These are phyloP conservation scores for Ogataea kodamae DNA, from an alignment of 805 yeast species.

Conservation along the genomic window DNA sequence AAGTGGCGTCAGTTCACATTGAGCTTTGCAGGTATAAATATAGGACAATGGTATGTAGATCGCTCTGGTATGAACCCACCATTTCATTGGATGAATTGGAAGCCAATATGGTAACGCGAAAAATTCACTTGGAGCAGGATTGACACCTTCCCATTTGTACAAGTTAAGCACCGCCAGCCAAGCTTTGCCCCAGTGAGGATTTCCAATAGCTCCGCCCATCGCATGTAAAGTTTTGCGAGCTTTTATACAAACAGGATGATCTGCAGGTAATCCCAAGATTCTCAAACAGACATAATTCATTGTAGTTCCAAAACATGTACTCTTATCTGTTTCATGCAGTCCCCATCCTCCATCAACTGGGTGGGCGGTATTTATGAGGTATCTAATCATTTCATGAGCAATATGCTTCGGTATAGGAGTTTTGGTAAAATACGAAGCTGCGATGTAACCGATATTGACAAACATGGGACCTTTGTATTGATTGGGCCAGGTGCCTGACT, in stretches of 20 bases:
- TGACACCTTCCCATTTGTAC: constrained; percentile 94
- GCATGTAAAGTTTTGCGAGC: constrained; percentile 68
- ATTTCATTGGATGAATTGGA: constrained; percentile 89
- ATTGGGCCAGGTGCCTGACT: constrained; percentile 83
- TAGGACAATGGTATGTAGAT: constrained; percentile 87
- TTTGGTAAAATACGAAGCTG: constrained; percentile 65
- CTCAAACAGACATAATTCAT: constrained; percentile 82
- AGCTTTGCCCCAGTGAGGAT: constrained; percentile 97
- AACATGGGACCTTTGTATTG: constrained; percentile 99
- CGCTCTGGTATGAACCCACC: constrained; percentile 99
- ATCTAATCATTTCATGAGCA: constrained; percentile 71
- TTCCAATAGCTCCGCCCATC: constrained; percentile 85
- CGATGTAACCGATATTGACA: constrained; percentile 86
- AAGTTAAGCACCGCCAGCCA: constrained; percentile 80
- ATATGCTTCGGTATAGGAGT: constrained; percentile 65
- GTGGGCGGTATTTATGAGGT: constrained; percentile 86
- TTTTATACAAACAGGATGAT: constrained; percentile 72
- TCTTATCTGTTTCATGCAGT: constrained; percentile 83
- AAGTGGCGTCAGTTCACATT: constrained; percentile 61
- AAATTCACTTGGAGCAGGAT: constrained; percentile 96
- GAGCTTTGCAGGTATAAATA: constrained; percentile 52
- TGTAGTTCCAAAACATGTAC: constrained; percentile 92
- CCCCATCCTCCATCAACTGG: constrained; percentile 99
- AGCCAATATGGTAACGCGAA: constrained; percentile 80
- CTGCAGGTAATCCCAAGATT: constrained; percentile 67